Conservation (phyloP, 2,329 filamentous ascomycete genomes). For the Ophiosphaerella korrae region DNA sequence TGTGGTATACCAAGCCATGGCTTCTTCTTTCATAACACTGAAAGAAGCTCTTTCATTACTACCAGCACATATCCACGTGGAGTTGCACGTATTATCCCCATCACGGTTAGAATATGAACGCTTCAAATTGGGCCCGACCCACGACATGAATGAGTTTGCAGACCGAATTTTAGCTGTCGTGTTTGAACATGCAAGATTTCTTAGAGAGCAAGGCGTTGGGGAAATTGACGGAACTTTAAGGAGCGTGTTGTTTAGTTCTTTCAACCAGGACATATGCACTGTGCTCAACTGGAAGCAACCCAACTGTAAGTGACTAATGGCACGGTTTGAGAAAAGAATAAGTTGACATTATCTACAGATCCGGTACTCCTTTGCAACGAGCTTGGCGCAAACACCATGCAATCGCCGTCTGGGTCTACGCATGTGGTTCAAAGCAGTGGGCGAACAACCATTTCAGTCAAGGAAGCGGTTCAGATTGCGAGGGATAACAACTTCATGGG, state of each 20-base stretch:
- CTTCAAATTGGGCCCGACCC: conserved; percentile 72
- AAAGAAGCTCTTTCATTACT: conserved; percentile 76
- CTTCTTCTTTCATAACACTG: conserved; percentile 77
- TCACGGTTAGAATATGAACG: conserved; percentile 72
- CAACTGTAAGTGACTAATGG: conserved; percentile 69
- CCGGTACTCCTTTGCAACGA: conserved; percentile 96
- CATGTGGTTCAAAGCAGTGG: conserved; percentile 65
- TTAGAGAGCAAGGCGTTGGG: conserved; percentile 62
- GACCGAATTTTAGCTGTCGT: conserved; percentile 84
- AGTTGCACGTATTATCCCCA: conserved; percentile 91
- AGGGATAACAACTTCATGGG: conserved; percentile 99
- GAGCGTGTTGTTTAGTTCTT: conserved; percentile 92
- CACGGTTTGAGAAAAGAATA: neutral
- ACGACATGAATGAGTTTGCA: conserved; percentile 84
- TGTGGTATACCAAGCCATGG: conserved; percentile 73
- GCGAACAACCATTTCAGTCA: conserved; percentile 80
- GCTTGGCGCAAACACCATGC: conserved; percentile 67
- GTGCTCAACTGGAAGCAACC: conserved; percentile 99
- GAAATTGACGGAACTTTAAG: conserved; percentile 70
- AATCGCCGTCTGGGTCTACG: conserved; percentile 36
- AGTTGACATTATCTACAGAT: conserved; percentile 54
- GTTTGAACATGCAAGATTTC: conserved; percentile 82
- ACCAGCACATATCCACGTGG: conserved; percentile 80
- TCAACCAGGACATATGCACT: conserved; percentile 87
- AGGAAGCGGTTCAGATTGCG: conserved; percentile 90